These are phyloP conservation scores for Solanum lignicaule DNA, from an alignment of 257 asterid species.

Conservation along the genomic window DNA sequence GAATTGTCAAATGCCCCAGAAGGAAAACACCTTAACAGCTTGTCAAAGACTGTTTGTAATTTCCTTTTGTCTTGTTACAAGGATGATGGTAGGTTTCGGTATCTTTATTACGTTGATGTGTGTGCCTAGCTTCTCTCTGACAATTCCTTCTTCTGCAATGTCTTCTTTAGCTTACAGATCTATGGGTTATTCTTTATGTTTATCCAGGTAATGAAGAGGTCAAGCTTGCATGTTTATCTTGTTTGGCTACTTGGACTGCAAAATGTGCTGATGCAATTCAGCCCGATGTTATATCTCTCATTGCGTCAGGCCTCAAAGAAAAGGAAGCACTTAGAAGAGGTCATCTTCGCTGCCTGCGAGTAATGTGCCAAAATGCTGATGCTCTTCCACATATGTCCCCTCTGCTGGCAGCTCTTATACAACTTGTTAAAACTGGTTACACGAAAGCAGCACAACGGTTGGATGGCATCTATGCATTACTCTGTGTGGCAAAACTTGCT, in stretches of 20 bases:
- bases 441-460: slow-evolving; percentile 85
- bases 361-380: slow-evolving; percentile 59
- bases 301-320: slow-evolving; percentile 81
- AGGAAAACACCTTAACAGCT: slow-evolving; percentile 72
- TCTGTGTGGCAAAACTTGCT: slow-evolving; percentile 66
- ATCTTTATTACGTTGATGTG: slow-evolving; percentile 5
- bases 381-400: slow-evolving; percentile 70
- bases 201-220: slow-evolving; percentile 93
- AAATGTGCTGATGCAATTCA: slow-evolving; percentile 65
- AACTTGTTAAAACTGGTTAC: slow-evolving; percentile 87
- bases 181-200: not conserved
- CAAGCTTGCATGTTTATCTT: slow-evolving; percentile 68
- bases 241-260: slow-evolving; percentile 75
- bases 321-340: slow-evolving; percentile 85
- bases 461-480: slow-evolving; percentile 90
- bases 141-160: not conserved
- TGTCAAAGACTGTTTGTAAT: slow-evolving; percentile 63
- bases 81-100: slow-evolving; percentile 73
- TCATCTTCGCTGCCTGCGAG: slow-evolving; percentile 75
- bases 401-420: slow-evolving; percentile 72
- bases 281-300: slow-evolving; percentile 42
- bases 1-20: slow-evolving; percentile 85
- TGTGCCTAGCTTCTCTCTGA: not conserved
- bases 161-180: not conserved
- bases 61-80: slow-evolving; percentile 70